Percentiles rank a stretch among this genome's conserved stretches.
Conservation (phyloP, 768 basidiomycete genomes). For the Steccherinum ochraceum region DNA sequence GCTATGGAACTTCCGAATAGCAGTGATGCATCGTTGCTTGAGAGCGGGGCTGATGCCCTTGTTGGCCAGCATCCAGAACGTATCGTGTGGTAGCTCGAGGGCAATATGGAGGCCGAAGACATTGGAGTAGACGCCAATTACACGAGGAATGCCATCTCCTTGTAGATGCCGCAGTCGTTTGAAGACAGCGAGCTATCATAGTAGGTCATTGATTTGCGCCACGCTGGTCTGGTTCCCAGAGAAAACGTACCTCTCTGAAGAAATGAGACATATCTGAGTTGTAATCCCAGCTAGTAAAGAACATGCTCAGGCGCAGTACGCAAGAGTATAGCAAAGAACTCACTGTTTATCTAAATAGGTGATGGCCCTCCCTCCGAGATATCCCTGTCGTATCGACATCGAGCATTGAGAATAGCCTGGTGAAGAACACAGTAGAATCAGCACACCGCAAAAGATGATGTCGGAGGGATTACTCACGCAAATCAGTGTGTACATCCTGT, state of each 20-base stretch:
- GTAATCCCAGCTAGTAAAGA: too few relatives aligned
- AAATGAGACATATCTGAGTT: background rate
- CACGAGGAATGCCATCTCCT: conserved; percentile 44
- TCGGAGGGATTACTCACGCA: too few relatives aligned
- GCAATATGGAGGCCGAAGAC: conserved; percentile 34
- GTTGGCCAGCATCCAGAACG: conserved; percentile 59
- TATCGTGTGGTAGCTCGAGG: conserved; percentile 50
- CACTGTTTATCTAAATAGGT: background rate
- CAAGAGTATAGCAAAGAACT: conserved; percentile 4
- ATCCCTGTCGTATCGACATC: background rate
- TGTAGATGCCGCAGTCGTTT: conserved; percentile 38
- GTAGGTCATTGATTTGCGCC: conserved; percentile 36
- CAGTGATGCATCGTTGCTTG: conserved; percentile 46
- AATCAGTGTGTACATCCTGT: background rate
- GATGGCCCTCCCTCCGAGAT: background rate
- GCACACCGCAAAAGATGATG: too few relatives aligned
- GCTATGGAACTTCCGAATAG: conserved; percentile 37
- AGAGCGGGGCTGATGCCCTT: conserved; percentile 47
- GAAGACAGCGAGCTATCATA: conserved; percentile 44
- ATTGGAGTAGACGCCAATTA: conserved; percentile 44
- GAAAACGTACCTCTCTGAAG: too few relatives aligned
- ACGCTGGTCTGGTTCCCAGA: too few relatives aligned
- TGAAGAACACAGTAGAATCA: conserved; percentile 1
- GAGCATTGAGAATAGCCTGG: too few relatives aligned
- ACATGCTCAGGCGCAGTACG: too few relatives aligned